Conservation (phyloP, 192 early-diverging fungal species). For the Glomus cerebriforme region DNA sequence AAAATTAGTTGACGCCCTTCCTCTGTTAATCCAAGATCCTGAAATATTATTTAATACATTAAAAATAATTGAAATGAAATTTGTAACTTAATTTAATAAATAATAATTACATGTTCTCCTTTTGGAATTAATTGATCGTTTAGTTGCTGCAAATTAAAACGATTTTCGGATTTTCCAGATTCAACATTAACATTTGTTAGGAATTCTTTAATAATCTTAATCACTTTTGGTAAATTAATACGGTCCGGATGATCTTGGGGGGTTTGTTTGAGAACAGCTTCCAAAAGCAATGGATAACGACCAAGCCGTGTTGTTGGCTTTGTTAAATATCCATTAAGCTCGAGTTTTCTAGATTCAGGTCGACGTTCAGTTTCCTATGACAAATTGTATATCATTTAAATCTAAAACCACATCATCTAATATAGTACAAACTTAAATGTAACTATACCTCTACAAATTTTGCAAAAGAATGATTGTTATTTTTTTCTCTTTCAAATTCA, state of each 20-base stretch:
- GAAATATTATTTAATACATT: neutral
- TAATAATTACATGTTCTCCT: slow-evolving; percentile 36
- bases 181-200: slow-evolving; percentile 81
- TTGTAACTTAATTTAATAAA: neutral
- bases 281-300: slow-evolving; percentile 81
- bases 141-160: slow-evolving; percentile 76
- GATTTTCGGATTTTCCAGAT: slow-evolving; percentile 87
- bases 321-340: slow-evolving; percentile 83
- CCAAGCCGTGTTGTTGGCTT: slow-evolving; percentile 88
- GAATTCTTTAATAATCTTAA: slow-evolving; percentile 72
- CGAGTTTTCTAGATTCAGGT: slow-evolving; percentile 80
- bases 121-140: slow-evolving; percentile 68
- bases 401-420: neutral
- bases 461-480: slow-evolving; percentile 62
- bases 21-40: slow-evolving; percentile 76
- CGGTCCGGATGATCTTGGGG: slow-evolving; percentile 79
- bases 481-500: slow-evolving; percentile 79
- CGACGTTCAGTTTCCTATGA: slow-evolving; percentile 66
- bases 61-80: neutral
- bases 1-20: slow-evolving; percentile 72
- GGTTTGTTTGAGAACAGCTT: slow-evolving; percentile 82
- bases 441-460: slow-evolving; percentile 73
- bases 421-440: neutral
- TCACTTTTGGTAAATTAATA: slow-evolving; percentile 68
- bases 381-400: neutral